Conservation (phyloP, 2,329 filamentous ascomycete genomes). For the Amphichorda felina region DNA sequence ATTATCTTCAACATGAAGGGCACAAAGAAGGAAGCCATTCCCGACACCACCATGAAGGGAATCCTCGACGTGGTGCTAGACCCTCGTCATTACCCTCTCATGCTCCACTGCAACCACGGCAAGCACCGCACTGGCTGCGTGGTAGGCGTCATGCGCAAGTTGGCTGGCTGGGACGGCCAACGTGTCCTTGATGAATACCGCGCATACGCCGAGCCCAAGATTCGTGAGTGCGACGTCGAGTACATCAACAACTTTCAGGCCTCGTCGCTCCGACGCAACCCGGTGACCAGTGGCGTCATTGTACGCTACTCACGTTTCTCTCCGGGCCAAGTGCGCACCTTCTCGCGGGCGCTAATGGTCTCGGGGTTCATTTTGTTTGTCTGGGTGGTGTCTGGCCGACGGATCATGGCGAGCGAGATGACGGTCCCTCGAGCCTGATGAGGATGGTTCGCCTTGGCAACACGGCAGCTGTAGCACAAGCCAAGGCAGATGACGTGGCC, state of each 20-base stretch:
- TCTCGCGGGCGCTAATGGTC: constrained; percentile 30
- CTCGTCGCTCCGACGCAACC: constrained; percentile 16
- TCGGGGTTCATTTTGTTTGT: constrained; percentile 27
- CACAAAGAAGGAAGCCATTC: constrained; percentile 74
- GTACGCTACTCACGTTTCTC: constrained; percentile 5
- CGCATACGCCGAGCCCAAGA: constrained; percentile 48
- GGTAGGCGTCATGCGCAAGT: constrained; percentile 66
- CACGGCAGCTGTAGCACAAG: too few relatives aligned
- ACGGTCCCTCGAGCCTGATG: not conserved
- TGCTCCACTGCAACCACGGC: constrained; percentile 90
- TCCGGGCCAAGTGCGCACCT: constrained; percentile 19
- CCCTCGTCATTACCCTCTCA: constrained; percentile 61
- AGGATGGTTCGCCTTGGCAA: too few relatives aligned
- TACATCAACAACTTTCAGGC: constrained; percentile 42
- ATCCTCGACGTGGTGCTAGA: constrained; percentile 65
- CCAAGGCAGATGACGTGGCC: too few relatives aligned
- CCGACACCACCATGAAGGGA: constrained; percentile 52
- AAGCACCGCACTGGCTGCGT: constrained; percentile 89
- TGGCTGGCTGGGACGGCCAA: constrained; percentile 53
- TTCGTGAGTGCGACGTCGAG: constrained; percentile 45
- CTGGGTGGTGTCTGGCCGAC: constrained; percentile 27
- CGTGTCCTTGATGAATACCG: constrained; percentile 63
- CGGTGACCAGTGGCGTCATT: not conserved
- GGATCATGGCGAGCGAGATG: constrained; percentile 8
- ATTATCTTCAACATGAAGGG: constrained; percentile 67